Evolutionary conservation across 257 asterid species (phyloP).

Genomic region (Knoxia roxburghii): DNA sequence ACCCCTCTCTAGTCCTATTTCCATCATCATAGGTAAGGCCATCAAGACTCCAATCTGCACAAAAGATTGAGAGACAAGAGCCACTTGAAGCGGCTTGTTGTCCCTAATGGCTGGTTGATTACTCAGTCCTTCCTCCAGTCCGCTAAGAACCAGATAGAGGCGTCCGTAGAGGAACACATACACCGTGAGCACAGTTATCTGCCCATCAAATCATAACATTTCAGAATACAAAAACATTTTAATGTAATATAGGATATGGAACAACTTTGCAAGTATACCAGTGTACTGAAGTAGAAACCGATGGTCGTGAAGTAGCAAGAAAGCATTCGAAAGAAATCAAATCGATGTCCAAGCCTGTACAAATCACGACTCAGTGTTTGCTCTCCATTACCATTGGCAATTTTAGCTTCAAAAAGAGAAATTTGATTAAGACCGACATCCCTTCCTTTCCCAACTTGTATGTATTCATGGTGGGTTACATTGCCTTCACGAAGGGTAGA

Average conservation of each 20-base stretch:
- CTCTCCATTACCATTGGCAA: constrained; percentile 97
- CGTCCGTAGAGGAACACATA: constrained; percentile 91
- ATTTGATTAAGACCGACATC: constrained; percentile 99
- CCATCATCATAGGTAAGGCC: constrained; percentile 99
- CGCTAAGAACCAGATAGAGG: constrained; percentile 93
- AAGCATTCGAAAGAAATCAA: constrained; percentile 88
- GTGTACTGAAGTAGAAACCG: constrained; percentile 93
- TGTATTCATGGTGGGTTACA: constrained; percentile 96
- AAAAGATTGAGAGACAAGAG: constrained; percentile 92
- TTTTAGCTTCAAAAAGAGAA: constrained; percentile 93
- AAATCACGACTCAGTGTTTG: constrained; percentile 95
- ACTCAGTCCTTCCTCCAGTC: constrained; percentile 76
- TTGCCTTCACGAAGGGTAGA: constrained; percentile 98
- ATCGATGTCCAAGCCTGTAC: constrained; percentile 97
- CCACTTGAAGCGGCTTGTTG: constrained; percentile 77
- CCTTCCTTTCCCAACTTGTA: constrained; percentile 98
- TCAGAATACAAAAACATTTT: constrained; percentile 19
- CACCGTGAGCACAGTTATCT: constrained; percentile 94
- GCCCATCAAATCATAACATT: constrained; percentile 28
- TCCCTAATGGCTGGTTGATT: constrained; percentile 52
- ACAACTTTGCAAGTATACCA: constrained; percentile 46
- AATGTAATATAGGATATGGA: background rate
- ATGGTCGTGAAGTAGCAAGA: constrained; percentile 97
- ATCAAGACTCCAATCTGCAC: constrained; percentile 91
- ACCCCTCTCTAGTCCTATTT: constrained; percentile 89